These are phyloP conservation scores for Globisporangium cystogenes DNA, from an alignment of 352 stramenopile species.

Conservation along the genomic window DNA sequence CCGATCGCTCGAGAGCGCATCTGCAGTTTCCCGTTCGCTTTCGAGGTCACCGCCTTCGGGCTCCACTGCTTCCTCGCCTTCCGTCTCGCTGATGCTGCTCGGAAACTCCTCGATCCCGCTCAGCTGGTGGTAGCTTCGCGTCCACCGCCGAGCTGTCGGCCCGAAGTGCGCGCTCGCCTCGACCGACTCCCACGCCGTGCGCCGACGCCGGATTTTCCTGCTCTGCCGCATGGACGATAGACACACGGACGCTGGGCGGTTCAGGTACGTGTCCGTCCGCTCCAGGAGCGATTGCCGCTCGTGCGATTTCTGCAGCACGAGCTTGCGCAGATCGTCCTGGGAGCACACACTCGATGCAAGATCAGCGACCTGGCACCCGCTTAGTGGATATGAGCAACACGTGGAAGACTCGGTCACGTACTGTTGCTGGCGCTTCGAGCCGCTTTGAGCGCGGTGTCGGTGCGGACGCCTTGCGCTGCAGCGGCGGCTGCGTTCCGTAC, in stretches of 20 bases:
- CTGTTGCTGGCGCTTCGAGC: not conserved
- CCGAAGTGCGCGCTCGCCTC: constrained; percentile 56
- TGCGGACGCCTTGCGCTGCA: constrained; percentile 52
- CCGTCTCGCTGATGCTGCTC: constrained; percentile 20
- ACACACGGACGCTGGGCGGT: constrained; percentile 54
- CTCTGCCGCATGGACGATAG: constrained; percentile 37
- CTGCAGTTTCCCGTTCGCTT: not conserved
- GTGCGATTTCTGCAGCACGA: constrained; percentile 9
- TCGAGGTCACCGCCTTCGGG: constrained; percentile 11
- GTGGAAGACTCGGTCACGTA: not conserved
- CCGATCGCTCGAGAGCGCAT: not conserved
- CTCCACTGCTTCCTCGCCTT: constrained; percentile 5
- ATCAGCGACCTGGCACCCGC: not conserved
- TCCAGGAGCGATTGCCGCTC: constrained; percentile 53
- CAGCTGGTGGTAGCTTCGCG: constrained; percentile 52
- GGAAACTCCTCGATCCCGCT: constrained; percentile 54
- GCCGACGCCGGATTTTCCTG: constrained; percentile 26
- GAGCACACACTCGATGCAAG: not conserved
- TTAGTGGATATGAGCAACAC: not conserved
- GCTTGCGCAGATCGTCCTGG: not conserved
- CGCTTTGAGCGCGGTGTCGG: constrained; percentile 43
- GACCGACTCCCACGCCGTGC: constrained; percentile 55
- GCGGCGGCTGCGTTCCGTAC: constrained; percentile 18
- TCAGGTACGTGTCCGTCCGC: constrained; percentile 41
- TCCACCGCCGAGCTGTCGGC: constrained; percentile 54